Base-by-base conservation (phyloP, 31 red algal genomes). In the Asparagopsis taxiformis region DNA sequence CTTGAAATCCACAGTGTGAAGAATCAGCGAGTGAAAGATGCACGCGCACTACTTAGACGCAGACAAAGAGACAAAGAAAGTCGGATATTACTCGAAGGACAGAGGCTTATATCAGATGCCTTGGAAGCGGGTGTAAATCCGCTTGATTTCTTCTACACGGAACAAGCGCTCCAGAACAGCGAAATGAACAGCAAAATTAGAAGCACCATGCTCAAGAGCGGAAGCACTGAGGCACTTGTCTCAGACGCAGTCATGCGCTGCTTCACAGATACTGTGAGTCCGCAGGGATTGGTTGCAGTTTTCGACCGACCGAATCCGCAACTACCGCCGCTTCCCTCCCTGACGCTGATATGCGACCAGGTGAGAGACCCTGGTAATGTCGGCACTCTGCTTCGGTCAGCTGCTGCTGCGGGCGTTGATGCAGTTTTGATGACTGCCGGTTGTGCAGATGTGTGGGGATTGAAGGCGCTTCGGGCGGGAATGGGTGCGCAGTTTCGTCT, bases 401-500 rank as follows among this genome's bases (percentile, higher is more conserved):
- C 91, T 17, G 92, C 80, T 15, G 96, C 77, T 15, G 59, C 81
- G 37, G 91, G 87, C 32, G 83, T 76, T n/a, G 46, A 68, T 4
- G 74, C 52, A 4, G 80, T 99, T 19, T 48, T 82, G 32, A 32
- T 92, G 22, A 81, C 87, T 6, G 57, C 63, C 6, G 72, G 85
- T 9, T 89, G 77, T 38, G 84, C 83, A 2, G 96, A 99, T 79
- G 75, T 57, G 49, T 99, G 85, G 79, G 63, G 70, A 22, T 53
- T 79, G 13, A 99, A 99, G 68, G 89, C 77, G 17, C 37, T 99
- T 34, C 87, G 96, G 1, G 81, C 88, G 26, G 96, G 88, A 11
- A 99, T 99, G 96, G 96, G 96, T n/a, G 87, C 91, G 31, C 91
- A 94, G 7, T 92, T 99, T 31, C 77, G 77, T 13, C 25, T 94